Percentiles rank a stretch among this genome's conserved stretches.
phyloP scores from a whole-genome alignment of 306 rosid genomes.

The Adenanthera pavonina region DNA sequence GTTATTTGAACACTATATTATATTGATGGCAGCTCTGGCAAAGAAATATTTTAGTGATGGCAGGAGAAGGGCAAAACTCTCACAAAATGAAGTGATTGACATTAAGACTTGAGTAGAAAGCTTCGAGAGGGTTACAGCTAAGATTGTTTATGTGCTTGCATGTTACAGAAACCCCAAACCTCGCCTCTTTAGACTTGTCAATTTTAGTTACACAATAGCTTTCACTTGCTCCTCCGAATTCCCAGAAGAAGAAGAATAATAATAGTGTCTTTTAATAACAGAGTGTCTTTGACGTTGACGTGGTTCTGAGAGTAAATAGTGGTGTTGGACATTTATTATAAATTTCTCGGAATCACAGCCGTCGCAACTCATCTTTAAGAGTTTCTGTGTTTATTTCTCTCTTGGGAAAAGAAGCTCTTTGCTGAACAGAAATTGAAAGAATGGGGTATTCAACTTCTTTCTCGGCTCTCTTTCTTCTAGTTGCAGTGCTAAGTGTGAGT shows the following conservation, averaged over 20 bases:
- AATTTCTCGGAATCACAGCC: conserved; percentile 41
- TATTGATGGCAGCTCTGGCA: too few species aligned
- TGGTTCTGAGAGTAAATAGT: not conserved
- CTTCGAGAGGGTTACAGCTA: not conserved
- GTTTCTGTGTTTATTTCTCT: conserved; percentile 1
- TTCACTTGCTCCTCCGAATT: conserved; percentile 10
- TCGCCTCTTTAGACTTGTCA: not conserved
- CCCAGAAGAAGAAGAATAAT: conserved; percentile 12
- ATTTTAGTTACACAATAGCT: conserved; percentile 32
- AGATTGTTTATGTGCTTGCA: conserved; percentile 2
- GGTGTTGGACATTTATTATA: conserved; percentile 28
- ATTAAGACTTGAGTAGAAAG: not conserved
- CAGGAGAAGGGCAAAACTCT: not conserved
- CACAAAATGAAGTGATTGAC: not conserved
- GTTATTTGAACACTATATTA: conserved; percentile 5
- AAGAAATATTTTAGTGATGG: too few species aligned
- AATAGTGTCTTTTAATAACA: too few species aligned
- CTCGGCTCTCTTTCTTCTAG: conserved; percentile 35
- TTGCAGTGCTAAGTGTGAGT: conserved; percentile 39
- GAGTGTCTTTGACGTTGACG: conserved; percentile 4
- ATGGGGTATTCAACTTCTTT: conserved; percentile 46
- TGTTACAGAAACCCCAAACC: not conserved
- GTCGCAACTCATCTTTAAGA: conserved; percentile 25
- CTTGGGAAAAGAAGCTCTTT: conserved; percentile 22
- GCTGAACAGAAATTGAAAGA: conserved; percentile 17